These are phyloP conservation scores for Orbilia javanica DNA, from an alignment of 2,329 filamentous ascomycete species.

Conservation along the genomic window DNA sequence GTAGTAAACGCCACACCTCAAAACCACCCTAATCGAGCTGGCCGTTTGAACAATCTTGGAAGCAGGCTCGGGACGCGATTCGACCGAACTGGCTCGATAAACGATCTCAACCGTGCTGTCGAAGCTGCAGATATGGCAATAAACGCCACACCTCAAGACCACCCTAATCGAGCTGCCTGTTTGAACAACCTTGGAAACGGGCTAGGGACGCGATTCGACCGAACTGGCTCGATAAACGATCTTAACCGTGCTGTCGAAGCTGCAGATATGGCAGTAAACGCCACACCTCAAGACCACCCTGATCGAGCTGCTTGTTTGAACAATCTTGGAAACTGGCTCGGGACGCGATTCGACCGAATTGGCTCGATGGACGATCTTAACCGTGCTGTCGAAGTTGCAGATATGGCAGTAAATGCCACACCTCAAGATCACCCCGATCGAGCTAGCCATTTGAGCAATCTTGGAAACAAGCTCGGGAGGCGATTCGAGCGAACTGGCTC, in stretches of 20 bases:
- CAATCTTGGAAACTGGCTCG: not conserved
- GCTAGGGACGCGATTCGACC: not conserved
- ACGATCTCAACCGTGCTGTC: conserved; percentile 31
- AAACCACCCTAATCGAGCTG: too few relatives aligned
- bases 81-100: conserved; percentile 9
- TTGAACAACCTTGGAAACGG: conserved; percentile 6
- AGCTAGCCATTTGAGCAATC: too few relatives aligned
- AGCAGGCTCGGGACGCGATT: not conserved
- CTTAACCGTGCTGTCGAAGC: not conserved
- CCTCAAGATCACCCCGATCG: too few relatives aligned
- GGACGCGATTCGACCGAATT: not conserved
- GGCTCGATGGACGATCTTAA: not conserved
- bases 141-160: not conserved
- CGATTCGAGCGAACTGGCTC: too few relatives aligned
- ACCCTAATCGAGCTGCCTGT: not conserved
- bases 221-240: not conserved
- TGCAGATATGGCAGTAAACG: not conserved
- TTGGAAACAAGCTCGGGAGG: too few relatives aligned
- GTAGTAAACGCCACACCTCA: too few relatives aligned
- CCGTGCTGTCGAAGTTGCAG: not conserved
- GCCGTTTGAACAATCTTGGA: too few relatives aligned
- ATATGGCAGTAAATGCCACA: conserved; percentile 1
- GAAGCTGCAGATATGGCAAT: not conserved
- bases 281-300: not conserved
- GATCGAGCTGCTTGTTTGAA: not conserved